Conservation (phyloP, 1,139 yeast genomes). For the Saccharomycopsis crataegensis region DNA sequence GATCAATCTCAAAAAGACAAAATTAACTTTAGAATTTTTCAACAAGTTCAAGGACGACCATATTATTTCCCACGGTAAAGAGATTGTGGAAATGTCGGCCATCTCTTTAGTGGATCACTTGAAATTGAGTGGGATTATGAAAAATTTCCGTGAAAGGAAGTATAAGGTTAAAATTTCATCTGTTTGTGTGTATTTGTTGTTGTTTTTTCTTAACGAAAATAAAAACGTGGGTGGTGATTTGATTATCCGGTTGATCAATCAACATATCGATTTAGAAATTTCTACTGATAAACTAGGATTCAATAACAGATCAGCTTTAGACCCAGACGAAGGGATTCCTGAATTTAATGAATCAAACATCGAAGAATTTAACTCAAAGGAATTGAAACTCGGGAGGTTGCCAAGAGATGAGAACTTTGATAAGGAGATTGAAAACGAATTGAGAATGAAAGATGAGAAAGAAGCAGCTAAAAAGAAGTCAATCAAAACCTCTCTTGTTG, state of each 20-base stretch:
- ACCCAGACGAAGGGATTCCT: constrained; percentile 28
- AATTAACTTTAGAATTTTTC: constrained; percentile 66
- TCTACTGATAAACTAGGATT: constrained; percentile 40
- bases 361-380: constrained; percentile 49
- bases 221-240: constrained; percentile 91
- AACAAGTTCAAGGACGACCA: constrained; percentile 73
- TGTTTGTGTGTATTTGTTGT: constrained; percentile 74
- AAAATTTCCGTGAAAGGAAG: constrained; percentile 63
- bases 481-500: constrained; percentile 36
- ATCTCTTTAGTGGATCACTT: constrained; percentile 76
- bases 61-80: constrained; percentile 67
- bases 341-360: constrained; percentile 27
- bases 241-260: constrained; percentile 77
- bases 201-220: constrained; percentile 85
- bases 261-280: constrained; percentile 57
- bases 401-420: constrained; percentile 83
- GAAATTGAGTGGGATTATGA: constrained; percentile 74
- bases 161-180: constrained; percentile 73
- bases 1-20: constrained; percentile 47
- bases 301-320: constrained; percentile 1
- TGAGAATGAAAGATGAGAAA: constrained; percentile 66
- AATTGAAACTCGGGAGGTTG: constrained; percentile 72
- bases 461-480: constrained; percentile 24
- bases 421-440: constrained; percentile 77
- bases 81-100: constrained; percentile 62